Evolutionary conservation across 495 filamentous ascomycete species (phyloP), one percentile per base, ranked within the genome.

Genomic region (Tuber umbilicatum): DNA sequence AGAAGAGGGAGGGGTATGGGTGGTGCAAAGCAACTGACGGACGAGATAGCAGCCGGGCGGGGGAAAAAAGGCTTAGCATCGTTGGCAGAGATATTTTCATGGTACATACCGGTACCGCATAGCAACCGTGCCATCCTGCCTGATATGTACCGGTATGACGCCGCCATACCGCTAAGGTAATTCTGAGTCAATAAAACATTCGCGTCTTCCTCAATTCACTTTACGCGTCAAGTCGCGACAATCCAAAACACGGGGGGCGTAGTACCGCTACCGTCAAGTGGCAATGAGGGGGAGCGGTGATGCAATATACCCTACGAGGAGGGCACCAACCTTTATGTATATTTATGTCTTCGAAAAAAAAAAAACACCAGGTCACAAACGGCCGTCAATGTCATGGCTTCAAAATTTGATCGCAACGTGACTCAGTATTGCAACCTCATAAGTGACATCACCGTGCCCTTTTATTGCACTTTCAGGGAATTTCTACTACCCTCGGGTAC

Each of bases 21-120:
- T 70, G n/a, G 68, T 39, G 38, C 39, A 74, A 47, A 41, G 75
- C 41, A 70, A 78, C 75, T 78, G 75, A 77, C 71, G 71, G 75
- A 77, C 71, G 71, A 73, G 75, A 64, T 64, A 64, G 27, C 55
- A 12, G 55, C 55, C 12, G 71, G 75, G 70, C 40, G 77, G 75
- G 75, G 69, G 69, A 64, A 76, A 27, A 75, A 74, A 74, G 60
- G 71, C 40, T 39, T 76, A 73, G 71, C 68, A 72, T 68, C 10
- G 71, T 41, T 42, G 68, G 47, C 21, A 55, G 47, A 55, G 47
- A 27, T 55, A 23, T n/a, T 55, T 55, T 55, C 47, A 55, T 71
- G 75, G 41, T 10, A n/a, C n/a, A n/a, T n/a, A n/a, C 41, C 9
- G 2, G 72, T 69, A 73, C 68, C 50, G 73, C 75, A 76, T 64